A percentile compares a stretch with the other conserved stretches of the same genome.
phyloP scores from a whole-genome alignment of 2,329 filamentous ascomycete genomes.

The Podosphaera fusca region DNA sequence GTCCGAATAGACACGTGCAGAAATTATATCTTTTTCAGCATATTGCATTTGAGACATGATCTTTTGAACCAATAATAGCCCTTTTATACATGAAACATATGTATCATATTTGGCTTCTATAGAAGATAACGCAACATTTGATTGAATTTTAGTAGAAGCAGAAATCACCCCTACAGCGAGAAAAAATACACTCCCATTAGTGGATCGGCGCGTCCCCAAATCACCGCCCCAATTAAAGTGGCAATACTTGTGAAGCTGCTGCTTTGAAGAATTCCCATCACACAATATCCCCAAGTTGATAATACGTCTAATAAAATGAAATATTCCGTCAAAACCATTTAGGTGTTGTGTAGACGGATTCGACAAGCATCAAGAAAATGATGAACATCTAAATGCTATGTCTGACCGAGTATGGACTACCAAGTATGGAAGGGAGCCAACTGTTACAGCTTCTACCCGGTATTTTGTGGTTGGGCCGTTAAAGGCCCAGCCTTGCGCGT shows the following conservation, averaged over 20 bases:
- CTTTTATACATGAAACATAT: not conserved
- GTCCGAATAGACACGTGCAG: not conserved
- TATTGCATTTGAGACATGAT: not conserved
- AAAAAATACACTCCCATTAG: not conserved
- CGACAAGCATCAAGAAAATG: not conserved
- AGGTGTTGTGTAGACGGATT: not conserved
- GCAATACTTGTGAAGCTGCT: not conserved
- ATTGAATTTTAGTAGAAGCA: not conserved
- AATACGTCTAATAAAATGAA: not conserved
- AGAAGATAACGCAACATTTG: not conserved
- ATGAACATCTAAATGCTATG: too few relatives aligned
- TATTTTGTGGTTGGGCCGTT: too few relatives aligned
- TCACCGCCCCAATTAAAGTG: not conserved
- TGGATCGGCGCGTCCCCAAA: not conserved
- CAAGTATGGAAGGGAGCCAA: too few relatives aligned
- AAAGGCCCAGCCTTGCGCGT: too few relatives aligned
- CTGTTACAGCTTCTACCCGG: too few relatives aligned
- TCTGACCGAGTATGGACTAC: too few relatives aligned
- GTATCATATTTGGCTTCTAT: not conserved
- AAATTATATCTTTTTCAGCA: not conserved
- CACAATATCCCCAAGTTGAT: too few relatives aligned
- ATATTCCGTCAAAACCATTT: not conserved
- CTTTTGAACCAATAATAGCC: not conserved
- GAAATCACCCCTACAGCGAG: not conserved
- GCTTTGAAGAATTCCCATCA: too few relatives aligned